These are phyloP conservation scores for Caryopteris hybrid DNA, from an alignment of 305 asterid species.

Conservation along the genomic window DNA sequence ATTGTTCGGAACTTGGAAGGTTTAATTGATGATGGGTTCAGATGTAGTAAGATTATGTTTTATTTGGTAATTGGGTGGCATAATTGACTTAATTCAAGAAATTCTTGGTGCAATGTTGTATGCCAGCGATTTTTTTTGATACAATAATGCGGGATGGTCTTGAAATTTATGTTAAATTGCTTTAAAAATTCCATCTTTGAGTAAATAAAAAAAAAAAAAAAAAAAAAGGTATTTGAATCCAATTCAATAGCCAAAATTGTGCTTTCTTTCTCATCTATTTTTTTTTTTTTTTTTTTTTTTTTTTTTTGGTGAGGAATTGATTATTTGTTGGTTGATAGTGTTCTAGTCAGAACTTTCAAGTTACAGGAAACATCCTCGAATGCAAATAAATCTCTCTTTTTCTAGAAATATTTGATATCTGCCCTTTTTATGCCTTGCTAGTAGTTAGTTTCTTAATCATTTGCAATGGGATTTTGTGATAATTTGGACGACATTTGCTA, in stretches of 20 bases:
- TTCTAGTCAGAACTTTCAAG: neutral
- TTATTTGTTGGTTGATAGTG: neutral
- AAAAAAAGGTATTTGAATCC: neutral
- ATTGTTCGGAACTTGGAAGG: neutral
- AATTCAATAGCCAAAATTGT: slow-evolving; percentile 1
- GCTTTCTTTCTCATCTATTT: neutral
- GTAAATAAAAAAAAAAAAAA: neutral
- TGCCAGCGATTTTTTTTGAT: neutral
- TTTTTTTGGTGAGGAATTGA: neutral
- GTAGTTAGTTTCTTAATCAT: no score
- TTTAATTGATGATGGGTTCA: slow-evolving; percentile 6
- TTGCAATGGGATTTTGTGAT: neutral
- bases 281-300: neutral
- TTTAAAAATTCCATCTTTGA: neutral
- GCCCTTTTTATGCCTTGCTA: no score
- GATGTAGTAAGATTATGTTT: neutral
- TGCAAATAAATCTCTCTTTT: neutral
- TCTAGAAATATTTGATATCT: no score
- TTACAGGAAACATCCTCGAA: neutral
- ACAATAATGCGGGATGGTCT: no score
- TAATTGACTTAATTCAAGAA: slow-evolving; percentile 7
- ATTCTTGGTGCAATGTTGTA: neutral
- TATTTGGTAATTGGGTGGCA: neutral
- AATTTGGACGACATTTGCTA: neutral
- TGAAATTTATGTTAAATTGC: neutral